Percentiles rank a stretch among this genome's conserved stretches.
These are phyloP conservation scores for Auricularia auricula-judae DNA, from an alignment of 768 basidiomycete genomes.

Conservation along the genomic window DNA sequence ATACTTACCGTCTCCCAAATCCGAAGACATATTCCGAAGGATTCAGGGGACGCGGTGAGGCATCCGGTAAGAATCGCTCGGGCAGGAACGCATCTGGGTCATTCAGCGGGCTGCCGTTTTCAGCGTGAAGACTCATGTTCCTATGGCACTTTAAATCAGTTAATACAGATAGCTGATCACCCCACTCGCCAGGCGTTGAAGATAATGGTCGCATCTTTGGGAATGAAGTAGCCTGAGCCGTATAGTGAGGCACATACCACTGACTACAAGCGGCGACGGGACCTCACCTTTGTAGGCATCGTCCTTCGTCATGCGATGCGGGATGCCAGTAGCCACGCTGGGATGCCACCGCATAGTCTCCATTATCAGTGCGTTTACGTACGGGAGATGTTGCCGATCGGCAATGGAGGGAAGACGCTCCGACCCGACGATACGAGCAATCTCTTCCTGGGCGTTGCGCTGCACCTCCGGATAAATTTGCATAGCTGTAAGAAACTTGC, in stretches of 20 bases:
- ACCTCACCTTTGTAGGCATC: background rate
- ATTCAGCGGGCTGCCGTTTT: slow-evolving; percentile 11
- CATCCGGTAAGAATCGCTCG: slow-evolving; percentile 7
- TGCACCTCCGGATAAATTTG: slow-evolving; percentile 24
- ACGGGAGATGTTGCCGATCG: slow-evolving; percentile 33
- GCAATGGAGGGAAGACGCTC: slow-evolving; percentile 24
- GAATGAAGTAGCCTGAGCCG: slow-evolving; percentile 3
- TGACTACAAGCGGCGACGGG: background rate
- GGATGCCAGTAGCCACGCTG: background rate
- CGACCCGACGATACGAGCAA: slow-evolving; percentile 24
- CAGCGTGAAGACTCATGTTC: slow-evolving; percentile 1
- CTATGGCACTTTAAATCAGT: background rate
- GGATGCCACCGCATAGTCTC: slow-evolving; percentile 23
- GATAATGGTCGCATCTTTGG: slow-evolving; percentile 4
- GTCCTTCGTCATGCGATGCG: background rate
- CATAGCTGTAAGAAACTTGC: slow-evolving; percentile 27
- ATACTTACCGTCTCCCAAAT: background rate
- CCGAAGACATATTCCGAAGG: no score
- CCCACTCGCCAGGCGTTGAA: slow-evolving; percentile 6
- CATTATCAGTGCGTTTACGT: slow-evolving; percentile 44
- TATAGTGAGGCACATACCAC: background rate
- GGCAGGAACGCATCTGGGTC: slow-evolving; percentile 11
- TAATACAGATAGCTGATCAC: background rate
- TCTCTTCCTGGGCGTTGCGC: slow-evolving; percentile 24
- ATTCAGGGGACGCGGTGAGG: no score